phyloP scores from a whole-genome alignment of 1,284 basidiomycete species.

The Apiotrichum montevideense region DNA sequence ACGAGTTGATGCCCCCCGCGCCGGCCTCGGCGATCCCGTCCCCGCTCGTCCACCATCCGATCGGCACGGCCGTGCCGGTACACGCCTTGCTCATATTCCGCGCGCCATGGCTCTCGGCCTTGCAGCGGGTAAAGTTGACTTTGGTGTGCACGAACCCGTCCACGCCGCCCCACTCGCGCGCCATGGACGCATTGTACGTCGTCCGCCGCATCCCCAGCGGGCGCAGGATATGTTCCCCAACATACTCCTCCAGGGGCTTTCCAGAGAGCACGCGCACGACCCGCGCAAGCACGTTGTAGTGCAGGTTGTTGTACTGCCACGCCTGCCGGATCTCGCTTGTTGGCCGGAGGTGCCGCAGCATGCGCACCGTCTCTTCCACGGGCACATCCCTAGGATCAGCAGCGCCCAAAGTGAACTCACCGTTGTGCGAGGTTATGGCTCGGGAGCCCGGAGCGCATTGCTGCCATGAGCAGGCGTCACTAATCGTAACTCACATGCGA shows the following conservation, averaged over 20 bases:
- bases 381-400: not conserved
- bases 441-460: conserved; percentile 32
- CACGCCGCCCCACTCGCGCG: conserved; percentile 13
- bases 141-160: conserved; percentile 14
- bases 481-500: conserved; percentile 29
- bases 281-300: conserved; percentile 24
- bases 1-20: conserved; percentile 24
- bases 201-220: conserved; percentile 31
- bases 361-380: conserved; percentile 9
- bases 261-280: conserved; percentile 26
- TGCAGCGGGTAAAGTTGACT: conserved; percentile 9
- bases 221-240: conserved; percentile 28
- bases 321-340: conserved; percentile 28
- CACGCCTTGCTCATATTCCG: conserved; percentile 10
- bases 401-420: not conserved
- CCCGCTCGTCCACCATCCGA: conserved; percentile 21
- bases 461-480: conserved; percentile 3
- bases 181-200: conserved; percentile 18
- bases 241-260: conserved; percentile 20
- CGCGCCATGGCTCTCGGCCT: not conserved
- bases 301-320: conserved; percentile 38
- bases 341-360: conserved; percentile 25
- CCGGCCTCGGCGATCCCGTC: conserved; percentile 22
- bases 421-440: conserved; percentile 22
- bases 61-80: not conserved